Evolutionary conservation across 768 basidiomycete genomes (phyloP).

Genomic region (Rhodotorula diobovata): DNA sequence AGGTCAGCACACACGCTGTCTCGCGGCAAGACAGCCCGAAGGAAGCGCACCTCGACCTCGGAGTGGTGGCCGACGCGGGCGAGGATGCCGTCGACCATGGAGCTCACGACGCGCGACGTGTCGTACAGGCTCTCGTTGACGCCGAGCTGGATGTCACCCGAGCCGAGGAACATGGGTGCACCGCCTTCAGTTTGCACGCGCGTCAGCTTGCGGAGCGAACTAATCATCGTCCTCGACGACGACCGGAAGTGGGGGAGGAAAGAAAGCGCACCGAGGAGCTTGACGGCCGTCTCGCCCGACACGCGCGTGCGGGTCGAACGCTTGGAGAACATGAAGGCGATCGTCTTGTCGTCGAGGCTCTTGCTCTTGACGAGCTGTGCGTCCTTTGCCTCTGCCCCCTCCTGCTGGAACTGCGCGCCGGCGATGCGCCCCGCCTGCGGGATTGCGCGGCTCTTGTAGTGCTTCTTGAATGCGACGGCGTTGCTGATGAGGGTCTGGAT

Average conservation of each 20-base stretch:
- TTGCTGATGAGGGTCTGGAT: constrained; percentile 64
- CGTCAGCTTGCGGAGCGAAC: neutral
- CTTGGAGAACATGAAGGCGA: constrained; percentile 88
- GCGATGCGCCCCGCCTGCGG: constrained; percentile 22
- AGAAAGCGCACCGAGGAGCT: constrained; percentile 59
- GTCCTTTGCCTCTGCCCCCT: neutral
- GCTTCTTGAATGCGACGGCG: constrained; percentile 53
- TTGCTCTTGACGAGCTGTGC: constrained; percentile 15
- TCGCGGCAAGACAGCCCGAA: constrained; percentile 1
- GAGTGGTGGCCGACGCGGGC: constrained; percentile 88
- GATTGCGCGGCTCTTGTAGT: constrained; percentile 36
- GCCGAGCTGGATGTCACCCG: constrained; percentile 87
- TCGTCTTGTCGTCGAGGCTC: constrained; percentile 59
- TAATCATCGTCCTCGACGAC: neutral
- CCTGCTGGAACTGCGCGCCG: constrained; percentile 40
- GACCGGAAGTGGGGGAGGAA: neutral
- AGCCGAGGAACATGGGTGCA: constrained; percentile 80
- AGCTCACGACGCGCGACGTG: constrained; percentile 78
- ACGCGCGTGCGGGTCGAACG: constrained; percentile 88
- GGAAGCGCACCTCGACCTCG: constrained; percentile 73
- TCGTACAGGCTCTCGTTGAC: constrained; percentile 87
- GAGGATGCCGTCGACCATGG: constrained; percentile 95
- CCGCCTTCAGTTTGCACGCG: constrained; percentile 50
- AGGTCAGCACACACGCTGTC: neutral
- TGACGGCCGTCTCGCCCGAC: constrained; percentile 74